Conservation (phyloP, 768 basidiomycete genomes). For the Pulveroboletus sp. region DNA sequence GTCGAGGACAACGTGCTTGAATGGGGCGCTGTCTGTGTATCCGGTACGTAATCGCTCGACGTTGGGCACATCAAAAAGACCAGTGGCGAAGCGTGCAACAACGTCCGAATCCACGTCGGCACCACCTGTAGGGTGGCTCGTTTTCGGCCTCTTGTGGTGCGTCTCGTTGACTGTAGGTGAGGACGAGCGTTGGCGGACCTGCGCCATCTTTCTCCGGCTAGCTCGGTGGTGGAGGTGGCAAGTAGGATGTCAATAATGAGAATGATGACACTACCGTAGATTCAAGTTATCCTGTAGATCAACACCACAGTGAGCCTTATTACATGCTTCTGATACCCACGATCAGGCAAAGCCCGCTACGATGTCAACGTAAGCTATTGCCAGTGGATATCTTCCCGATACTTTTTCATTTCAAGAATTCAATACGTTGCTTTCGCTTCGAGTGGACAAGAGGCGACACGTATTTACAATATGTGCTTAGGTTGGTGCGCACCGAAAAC, state of each 20-base stretch:
- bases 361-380: no score
- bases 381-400: no score
- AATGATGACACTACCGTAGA: no score
- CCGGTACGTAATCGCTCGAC: constrained; percentile 50
- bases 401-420: no score
- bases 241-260: neutral
- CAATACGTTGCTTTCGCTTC: no score
- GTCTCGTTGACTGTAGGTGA: constrained; percentile 34
- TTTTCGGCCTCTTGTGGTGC: constrained; percentile 37
- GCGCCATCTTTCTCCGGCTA: constrained; percentile 34
- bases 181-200: constrained; percentile 44
- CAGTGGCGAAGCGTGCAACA: constrained; percentile 28
- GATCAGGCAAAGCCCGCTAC: no score
- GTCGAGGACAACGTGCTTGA: constrained; percentile 77
- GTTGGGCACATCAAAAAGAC: constrained; percentile 54
- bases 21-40: constrained; percentile 64
- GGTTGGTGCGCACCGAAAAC: no score
- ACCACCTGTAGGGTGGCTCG: constrained; percentile 29
- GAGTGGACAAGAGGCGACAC: no score
- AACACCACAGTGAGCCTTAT: no score
- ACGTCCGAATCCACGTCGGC: constrained; percentile 9
- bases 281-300: no score
- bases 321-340: no score
- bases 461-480: no score
- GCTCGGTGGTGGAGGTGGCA: neutral